Conservation (phyloP, 2,329 filamentous ascomycete species). For the Beauveria sp. region DNA sequence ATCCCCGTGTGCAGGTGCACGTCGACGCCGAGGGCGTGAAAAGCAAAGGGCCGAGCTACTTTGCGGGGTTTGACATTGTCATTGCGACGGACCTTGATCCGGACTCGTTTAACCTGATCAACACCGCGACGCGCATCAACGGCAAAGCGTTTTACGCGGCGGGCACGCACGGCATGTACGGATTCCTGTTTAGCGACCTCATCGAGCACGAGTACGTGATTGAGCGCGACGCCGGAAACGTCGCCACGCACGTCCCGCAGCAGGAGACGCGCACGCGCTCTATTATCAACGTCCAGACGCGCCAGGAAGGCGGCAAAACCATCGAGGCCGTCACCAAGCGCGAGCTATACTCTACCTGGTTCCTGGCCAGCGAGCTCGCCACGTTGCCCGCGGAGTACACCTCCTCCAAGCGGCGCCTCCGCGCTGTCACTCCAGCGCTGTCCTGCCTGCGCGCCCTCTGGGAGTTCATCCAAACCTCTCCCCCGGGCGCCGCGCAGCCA, state of each 20-base stretch:
- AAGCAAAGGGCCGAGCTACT: slow-evolving; percentile 65
- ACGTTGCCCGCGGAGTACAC: slow-evolving; percentile 61
- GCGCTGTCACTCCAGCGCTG: slow-evolving; percentile 73
- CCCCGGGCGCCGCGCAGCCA: slow-evolving; percentile 22
- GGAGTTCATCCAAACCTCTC: slow-evolving; percentile 59
- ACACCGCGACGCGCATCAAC: slow-evolving; percentile 74
- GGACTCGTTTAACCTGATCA: slow-evolving; percentile 66
- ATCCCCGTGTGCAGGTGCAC: slow-evolving; percentile 74
- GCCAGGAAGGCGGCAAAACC: slow-evolving; percentile 58
- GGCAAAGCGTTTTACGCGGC: slow-evolving; percentile 82
- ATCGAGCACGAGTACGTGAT: slow-evolving; percentile 86
- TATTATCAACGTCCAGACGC: slow-evolving; percentile 63
- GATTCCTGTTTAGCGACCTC: slow-evolving; percentile 90
- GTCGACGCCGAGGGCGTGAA: slow-evolving; percentile 62
- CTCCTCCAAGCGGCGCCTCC: slow-evolving; percentile 59
- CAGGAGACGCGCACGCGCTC: slow-evolving; percentile 72
- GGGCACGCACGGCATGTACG: slow-evolving; percentile 80
- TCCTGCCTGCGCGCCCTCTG: slow-evolving; percentile 84
- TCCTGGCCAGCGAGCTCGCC: slow-evolving; percentile 72
- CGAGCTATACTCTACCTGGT: slow-evolving; percentile 81
- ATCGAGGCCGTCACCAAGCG: slow-evolving; percentile 86
- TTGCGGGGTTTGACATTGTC: slow-evolving; percentile 70
- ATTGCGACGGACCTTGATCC: slow-evolving; percentile 86
- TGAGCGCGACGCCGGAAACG: slow-evolving; percentile 74
- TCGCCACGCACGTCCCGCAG: slow-evolving; percentile 44